Conservation (phyloP, 495 filamentous ascomycete species). For the Podospora appendiculata region DNA sequence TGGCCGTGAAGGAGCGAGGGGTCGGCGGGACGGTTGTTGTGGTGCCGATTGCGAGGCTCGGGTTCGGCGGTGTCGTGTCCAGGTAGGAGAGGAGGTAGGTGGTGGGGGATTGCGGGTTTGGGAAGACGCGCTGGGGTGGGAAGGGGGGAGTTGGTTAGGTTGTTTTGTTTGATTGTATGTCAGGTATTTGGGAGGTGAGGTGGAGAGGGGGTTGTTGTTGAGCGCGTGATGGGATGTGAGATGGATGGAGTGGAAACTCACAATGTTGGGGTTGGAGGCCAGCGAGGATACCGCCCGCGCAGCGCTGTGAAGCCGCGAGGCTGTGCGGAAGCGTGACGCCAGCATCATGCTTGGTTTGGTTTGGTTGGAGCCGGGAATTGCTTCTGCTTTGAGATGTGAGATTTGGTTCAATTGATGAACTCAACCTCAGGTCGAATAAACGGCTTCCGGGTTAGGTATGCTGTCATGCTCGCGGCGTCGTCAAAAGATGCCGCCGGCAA, state of each 20-base stretch:
- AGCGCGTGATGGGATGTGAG: too few species aligned
- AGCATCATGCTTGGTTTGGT: slow-evolving; percentile 10
- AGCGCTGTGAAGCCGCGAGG: slow-evolving; percentile 1
- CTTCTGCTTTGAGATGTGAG: not conserved
- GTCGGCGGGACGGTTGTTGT: slow-evolving; percentile 68
- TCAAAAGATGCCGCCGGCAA: slow-evolving; percentile 8
- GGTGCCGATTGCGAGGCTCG: slow-evolving; percentile 65
- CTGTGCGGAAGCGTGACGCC: slow-evolving; percentile 5
- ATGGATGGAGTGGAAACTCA: too few species aligned
- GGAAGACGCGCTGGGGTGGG: slow-evolving; percentile 61
- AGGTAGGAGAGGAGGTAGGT: slow-evolving; percentile 65
- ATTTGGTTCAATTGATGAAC: not conserved
- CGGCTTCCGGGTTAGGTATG: not conserved
- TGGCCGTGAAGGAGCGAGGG: slow-evolving; percentile 67
- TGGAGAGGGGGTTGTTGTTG: too few species aligned
- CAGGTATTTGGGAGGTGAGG: too few species aligned
- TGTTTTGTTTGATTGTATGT: not conserved
- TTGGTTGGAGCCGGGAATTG: not conserved
- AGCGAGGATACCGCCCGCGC: slow-evolving; percentile 25
- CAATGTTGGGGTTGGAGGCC: slow-evolving; percentile 37
- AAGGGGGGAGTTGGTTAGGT: slow-evolving; percentile 4
- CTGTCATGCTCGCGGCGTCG: not conserved
- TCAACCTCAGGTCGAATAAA: too few species aligned
- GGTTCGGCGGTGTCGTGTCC: slow-evolving; percentile 61
- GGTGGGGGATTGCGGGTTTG: slow-evolving; percentile 34